Conservation (phyloP, 805 yeast species). For the Pichia cephalocereana region DNA sequence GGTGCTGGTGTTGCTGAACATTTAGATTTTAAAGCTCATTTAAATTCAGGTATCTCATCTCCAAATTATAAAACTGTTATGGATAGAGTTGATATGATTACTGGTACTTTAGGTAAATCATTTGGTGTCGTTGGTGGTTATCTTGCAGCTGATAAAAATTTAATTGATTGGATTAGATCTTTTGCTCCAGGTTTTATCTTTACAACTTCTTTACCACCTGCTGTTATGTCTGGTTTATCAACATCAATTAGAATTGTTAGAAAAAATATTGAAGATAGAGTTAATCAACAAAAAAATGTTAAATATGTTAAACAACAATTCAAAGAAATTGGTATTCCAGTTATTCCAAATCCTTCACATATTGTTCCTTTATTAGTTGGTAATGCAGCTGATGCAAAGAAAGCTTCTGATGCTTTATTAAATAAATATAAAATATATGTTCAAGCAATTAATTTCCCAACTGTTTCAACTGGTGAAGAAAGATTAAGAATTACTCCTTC, state of each 20-base stretch:
- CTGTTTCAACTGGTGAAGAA: constrained; percentile 93
- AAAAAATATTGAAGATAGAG: constrained; percentile 65
- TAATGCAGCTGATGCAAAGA: constrained; percentile 85
- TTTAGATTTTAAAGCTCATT: constrained; percentile 77
- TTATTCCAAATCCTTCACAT: constrained; percentile 95
- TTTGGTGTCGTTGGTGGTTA: constrained; percentile 98
- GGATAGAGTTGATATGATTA: constrained; percentile 91
- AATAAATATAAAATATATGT: constrained; percentile 83
- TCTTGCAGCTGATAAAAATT: constrained; percentile 74
- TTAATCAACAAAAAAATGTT: constrained; percentile 76
- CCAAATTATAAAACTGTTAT: constrained; percentile 51
- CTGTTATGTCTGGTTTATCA: constrained; percentile 91
- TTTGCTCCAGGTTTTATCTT: constrained; percentile 96
- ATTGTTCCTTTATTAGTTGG: constrained; percentile 94
- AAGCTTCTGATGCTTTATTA: constrained; percentile 83
- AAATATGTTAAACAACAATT: constrained; percentile 73
- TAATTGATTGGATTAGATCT: constrained; percentile 94
- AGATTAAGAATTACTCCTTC: constrained; percentile 98
- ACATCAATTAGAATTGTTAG: constrained; percentile 83
- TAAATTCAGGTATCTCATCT: constrained; percentile 51
- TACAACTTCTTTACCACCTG: constrained; percentile 96
- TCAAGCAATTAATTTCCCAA: constrained; percentile 97
- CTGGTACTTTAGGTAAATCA: constrained; percentile 97
- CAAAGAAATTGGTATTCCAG: constrained; percentile 73
- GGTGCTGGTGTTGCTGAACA: constrained; percentile 99